phyloP scores from a whole-genome alignment of 2,329 filamentous ascomycete genomes.

The Pseudogymnoascus sp. region DNA sequence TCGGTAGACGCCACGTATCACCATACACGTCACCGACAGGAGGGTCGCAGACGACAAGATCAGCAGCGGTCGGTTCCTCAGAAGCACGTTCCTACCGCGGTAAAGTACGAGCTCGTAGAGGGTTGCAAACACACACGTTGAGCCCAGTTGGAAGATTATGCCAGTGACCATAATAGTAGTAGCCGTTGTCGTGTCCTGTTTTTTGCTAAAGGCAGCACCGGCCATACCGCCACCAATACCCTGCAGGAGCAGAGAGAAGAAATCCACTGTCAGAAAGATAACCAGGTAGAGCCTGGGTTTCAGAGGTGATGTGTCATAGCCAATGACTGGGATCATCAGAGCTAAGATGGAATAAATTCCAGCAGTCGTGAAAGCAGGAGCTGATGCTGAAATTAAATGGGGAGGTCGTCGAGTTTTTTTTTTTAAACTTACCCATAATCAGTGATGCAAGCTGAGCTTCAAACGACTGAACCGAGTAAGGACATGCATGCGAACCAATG shows the following conservation, averaged over 20 bases:
- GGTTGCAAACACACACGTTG: slow-evolving; percentile 30
- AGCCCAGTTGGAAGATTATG: slow-evolving; percentile 29
- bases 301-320: slow-evolving; percentile 40
- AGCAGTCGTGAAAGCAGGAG: slow-evolving; percentile 44
- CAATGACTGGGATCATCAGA: slow-evolving; percentile 43
- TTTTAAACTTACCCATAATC: slow-evolving; percentile 33
- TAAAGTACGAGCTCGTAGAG: slow-evolving; percentile 28
- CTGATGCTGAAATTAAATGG: slow-evolving; percentile 3
- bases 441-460: slow-evolving; percentile 33
- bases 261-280: slow-evolving; percentile 50
- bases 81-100: slow-evolving; percentile 29
- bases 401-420: neutral
- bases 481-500: slow-evolving; percentile 20
- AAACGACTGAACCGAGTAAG: slow-evolving; percentile 28
- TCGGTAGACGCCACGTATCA: slow-evolving; percentile 36
- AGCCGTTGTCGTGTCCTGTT: slow-evolving; percentile 23
- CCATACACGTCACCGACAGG: slow-evolving; percentile 31
- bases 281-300: slow-evolving; percentile 43
- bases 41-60: neutral
- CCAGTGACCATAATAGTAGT: slow-evolving; percentile 31
- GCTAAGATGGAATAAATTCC: slow-evolving; percentile 55
- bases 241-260: slow-evolving; percentile 48
- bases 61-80: neutral
- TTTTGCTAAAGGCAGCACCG: slow-evolving; percentile 30
- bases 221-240: slow-evolving; percentile 47